These are phyloP conservation scores for Cystobasidium ongulense DNA, from an alignment of 768 basidiomycete species.

Conservation along the genomic window DNA sequence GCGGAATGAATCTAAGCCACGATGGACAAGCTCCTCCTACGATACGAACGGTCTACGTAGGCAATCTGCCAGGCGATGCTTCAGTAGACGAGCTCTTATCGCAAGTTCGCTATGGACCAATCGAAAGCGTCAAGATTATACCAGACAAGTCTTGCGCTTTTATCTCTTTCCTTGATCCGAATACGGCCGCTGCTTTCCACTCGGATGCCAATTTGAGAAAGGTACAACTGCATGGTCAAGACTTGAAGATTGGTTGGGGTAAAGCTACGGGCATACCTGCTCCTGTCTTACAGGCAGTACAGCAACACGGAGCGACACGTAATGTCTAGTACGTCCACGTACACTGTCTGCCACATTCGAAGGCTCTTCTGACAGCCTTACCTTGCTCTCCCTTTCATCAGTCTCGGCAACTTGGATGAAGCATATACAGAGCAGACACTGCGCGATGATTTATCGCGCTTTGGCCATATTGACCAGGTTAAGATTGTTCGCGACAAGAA, in stretches of 20 bases:
- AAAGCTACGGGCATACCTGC: conserved; percentile 82
- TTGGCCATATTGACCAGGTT: conserved; percentile 95
- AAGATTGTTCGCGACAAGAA: conserved; percentile 99
- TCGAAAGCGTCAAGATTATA: conserved; percentile 86
- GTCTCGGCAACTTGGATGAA: conserved; percentile 81
- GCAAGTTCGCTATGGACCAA: conserved; percentile 92
- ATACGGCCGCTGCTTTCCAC: conserved; percentile 90
- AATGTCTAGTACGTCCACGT: conserved; percentile 64
- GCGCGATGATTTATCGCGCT: conserved; percentile 79
- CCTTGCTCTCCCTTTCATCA: background rate
- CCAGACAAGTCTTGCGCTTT: conserved; percentile 97
- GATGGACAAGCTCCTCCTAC: background rate
- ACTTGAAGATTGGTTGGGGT: conserved; percentile 98
- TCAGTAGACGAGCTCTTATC: conserved; percentile 97
- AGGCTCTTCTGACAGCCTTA: background rate
- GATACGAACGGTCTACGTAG: conserved; percentile 78
- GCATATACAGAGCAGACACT: conserved; percentile 81
- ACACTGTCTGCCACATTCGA: background rate
- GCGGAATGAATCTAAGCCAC: background rate
- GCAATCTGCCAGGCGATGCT: conserved; percentile 87
- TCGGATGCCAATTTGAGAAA: conserved; percentile 95
- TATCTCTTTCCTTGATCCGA: conserved; percentile 89
- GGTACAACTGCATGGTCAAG: conserved; percentile 81
- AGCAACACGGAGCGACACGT: conserved; percentile 81
- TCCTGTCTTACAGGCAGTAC: conserved; percentile 76